Percentiles rank a stretch among this genome's conserved stretches.
These are phyloP conservation scores for Lathyrus oleraceus DNA, from an alignment of 306 rosid genomes.

Conservation along the genomic window DNA sequence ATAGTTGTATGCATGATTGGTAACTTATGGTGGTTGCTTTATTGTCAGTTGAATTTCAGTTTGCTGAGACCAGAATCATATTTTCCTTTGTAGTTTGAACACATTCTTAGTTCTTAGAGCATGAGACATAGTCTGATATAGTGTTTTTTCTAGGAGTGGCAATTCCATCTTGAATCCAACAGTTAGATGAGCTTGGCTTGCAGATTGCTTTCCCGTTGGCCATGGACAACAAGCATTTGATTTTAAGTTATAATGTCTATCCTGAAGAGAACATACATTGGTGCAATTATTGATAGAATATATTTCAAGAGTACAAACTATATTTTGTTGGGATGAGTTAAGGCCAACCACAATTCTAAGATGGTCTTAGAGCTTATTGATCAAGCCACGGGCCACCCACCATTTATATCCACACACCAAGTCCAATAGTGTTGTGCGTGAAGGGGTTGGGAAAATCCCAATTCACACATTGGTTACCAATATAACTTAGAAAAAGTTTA, in stretches of 20 bases:
- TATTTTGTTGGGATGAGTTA: too few species aligned
- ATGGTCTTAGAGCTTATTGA: too few species aligned
- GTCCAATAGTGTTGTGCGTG: too few species aligned
- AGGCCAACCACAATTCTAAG: too few species aligned
- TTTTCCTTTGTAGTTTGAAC: slow-evolving; percentile 24
- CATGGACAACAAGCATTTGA: not conserved
- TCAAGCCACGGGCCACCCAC: too few species aligned
- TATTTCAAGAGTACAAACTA: not conserved
- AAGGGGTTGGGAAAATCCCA: too few species aligned
- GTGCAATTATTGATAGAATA: not conserved
- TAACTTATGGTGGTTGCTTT: slow-evolving; percentile 18
- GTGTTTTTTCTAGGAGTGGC: slow-evolving; percentile 5
- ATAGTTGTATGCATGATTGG: slow-evolving; percentile 33
- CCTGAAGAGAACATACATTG: not conserved
- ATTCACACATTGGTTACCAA: too few species aligned
- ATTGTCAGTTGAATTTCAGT: slow-evolving; percentile 23
- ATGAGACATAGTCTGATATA: slow-evolving; percentile 9
- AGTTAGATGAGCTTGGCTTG: slow-evolving; percentile 10
- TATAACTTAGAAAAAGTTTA: too few species aligned
- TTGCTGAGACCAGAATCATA: not conserved
- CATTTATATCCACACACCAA: too few species aligned
- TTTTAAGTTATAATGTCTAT: not conserved
- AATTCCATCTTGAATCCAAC: slow-evolving; percentile 13
- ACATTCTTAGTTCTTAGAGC: slow-evolving; percentile 1
- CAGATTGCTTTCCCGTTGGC: slow-evolving; percentile 21